These are phyloP conservation scores for Tetratostichococcus sp. DNA, from an alignment of 139 green algal species.

Conservation along the genomic window DNA sequence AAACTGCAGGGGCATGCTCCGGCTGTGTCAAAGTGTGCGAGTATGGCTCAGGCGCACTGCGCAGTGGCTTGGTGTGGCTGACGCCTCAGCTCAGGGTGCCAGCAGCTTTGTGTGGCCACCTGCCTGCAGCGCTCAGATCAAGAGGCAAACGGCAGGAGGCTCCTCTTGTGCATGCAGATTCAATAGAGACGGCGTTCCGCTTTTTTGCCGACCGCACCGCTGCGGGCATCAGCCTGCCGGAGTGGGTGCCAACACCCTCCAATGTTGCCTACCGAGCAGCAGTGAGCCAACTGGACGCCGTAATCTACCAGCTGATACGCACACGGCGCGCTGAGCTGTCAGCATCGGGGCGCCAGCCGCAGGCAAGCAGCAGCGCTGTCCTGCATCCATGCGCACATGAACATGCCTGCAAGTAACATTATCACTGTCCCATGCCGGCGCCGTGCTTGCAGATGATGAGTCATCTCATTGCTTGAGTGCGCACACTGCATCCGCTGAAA, in stretches of 20 bases:
- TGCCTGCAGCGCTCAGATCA: no score
- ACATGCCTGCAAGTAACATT: no score
- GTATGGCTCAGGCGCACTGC: no score
- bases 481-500: constrained; percentile 4
- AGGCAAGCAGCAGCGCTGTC: neutral
- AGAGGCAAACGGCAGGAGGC: no score
- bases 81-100: no score
- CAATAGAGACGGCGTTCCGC: constrained; percentile 61
- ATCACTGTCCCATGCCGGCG: no score
- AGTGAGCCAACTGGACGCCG: constrained; percentile 66
- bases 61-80: no score
- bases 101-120: no score
- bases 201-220: constrained; percentile 60
- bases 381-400: no score
- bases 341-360: neutral
- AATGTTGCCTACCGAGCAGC: constrained; percentile 73
- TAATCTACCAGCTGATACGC: constrained; percentile 78
- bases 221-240: constrained; percentile 56
- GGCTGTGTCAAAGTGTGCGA: no score
- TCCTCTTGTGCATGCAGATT: constrained; percentile 8
- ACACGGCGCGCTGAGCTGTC: neutral
- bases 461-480: neutral
- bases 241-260: constrained; percentile 79
- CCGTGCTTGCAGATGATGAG: constrained; percentile 6
- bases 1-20: no score